These are phyloP conservation scores for Fusarium napiforme DNA, from an alignment of 2,329 filamentous ascomycete genomes.

Conservation along the genomic window DNA sequence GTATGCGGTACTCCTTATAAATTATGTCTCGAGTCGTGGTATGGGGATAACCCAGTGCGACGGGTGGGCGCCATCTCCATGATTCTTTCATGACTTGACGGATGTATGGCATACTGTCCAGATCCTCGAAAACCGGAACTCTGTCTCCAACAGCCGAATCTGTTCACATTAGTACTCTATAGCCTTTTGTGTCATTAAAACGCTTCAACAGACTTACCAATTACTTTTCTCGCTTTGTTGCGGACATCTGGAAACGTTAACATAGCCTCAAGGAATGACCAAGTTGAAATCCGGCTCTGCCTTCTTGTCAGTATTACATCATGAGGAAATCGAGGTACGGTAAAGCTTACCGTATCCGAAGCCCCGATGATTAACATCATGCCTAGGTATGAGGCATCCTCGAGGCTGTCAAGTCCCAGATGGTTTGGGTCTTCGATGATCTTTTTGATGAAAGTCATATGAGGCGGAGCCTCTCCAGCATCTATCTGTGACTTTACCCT, in stretches of 20 bases:
- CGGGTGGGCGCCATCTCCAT: background rate
- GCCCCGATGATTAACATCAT: background rate
- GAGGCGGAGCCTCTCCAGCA: background rate
- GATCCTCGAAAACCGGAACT: background rate
- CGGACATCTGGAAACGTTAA: background rate
- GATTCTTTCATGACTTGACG: background rate
- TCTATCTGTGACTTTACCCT: background rate
- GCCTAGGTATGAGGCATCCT: background rate
- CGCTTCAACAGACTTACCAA: background rate
- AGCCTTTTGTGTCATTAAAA: background rate
- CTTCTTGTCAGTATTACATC: background rate
- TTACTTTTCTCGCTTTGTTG: background rate
- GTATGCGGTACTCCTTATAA: background rate
- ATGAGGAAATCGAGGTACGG: too few species aligned
- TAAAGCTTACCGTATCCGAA: background rate
- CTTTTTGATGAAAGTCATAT: background rate
- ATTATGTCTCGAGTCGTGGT: background rate
- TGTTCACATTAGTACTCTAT: background rate
- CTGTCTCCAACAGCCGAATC: background rate
- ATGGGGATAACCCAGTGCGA: background rate
- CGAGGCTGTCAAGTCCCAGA: background rate
- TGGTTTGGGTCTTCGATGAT: background rate
- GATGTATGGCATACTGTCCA: background rate
- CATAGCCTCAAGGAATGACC: background rate
- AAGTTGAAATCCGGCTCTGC: background rate